These are phyloP conservation scores for Phylloporus sp. DNA, from an alignment of 1,284 basidiomycete species.

Conservation along the genomic window DNA sequence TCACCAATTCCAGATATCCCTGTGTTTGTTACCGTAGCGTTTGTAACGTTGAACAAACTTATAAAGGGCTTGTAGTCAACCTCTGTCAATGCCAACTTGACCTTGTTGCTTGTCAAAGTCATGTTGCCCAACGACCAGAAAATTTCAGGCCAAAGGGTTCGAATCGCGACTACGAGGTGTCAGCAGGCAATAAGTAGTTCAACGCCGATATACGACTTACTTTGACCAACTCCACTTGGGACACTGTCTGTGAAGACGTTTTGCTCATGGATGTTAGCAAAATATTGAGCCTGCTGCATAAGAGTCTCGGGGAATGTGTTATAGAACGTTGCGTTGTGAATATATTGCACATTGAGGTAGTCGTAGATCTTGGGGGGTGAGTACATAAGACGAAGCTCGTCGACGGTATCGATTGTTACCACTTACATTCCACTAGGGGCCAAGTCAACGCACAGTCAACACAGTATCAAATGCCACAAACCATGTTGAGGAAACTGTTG, in stretches of 20 bases:
- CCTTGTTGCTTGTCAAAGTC: slow-evolving; percentile 46
- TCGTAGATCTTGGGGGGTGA: slow-evolving; percentile 52
- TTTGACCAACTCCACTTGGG: slow-evolving; percentile 53
- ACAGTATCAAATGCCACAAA: slow-evolving; percentile 22
- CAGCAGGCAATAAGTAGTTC: not conserved
- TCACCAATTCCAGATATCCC: slow-evolving; percentile 46
- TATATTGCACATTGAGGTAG: slow-evolving; percentile 58
- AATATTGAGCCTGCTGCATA: slow-evolving; percentile 49
- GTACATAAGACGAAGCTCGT: slow-evolving; percentile 3
- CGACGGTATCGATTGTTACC: not conserved
- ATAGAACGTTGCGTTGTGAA: slow-evolving; percentile 56
- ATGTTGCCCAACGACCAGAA: slow-evolving; percentile 51
- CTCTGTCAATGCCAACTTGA: slow-evolving; percentile 53
- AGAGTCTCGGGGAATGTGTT: slow-evolving; percentile 42
- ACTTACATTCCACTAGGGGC: slow-evolving; percentile 41
- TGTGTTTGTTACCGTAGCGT: slow-evolving; percentile 44
- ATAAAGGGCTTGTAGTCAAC: slow-evolving; percentile 64
- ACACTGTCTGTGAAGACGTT: slow-evolving; percentile 54
- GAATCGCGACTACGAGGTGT: slow-evolving; percentile 41
- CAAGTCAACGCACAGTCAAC: slow-evolving; percentile 18
- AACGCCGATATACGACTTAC: slow-evolving; percentile 30
- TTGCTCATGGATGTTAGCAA: slow-evolving; percentile 61
- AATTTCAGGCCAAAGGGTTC: slow-evolving; percentile 53
- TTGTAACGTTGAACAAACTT: slow-evolving; percentile 57
- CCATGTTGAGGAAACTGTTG: slow-evolving; percentile 52